Conservation (phyloP, 129 eudicot species). For the Saposhnikovia divaricata region DNA sequence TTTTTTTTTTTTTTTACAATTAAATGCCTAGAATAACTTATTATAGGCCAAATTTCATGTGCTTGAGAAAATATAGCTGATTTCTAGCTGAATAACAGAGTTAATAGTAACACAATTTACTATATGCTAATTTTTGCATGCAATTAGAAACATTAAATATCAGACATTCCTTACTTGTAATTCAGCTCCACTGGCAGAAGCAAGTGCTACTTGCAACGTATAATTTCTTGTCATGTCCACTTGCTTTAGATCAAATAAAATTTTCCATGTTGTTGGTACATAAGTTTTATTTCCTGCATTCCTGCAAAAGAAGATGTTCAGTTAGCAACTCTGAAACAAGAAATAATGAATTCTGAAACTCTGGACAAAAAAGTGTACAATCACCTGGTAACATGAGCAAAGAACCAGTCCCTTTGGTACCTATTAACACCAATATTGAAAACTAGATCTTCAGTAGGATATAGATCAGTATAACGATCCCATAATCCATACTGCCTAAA, state of each 20-base stretch:
- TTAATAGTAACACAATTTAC: neutral
- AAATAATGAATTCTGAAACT: neutral
- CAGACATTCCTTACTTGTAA: conserved; percentile 29
- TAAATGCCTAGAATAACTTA: neutral
- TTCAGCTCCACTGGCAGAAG: conserved; percentile 36
- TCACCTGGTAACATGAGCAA: no score
- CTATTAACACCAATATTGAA: conserved; percentile 28
- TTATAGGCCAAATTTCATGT: no score
- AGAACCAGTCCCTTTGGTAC: conserved; percentile 27
- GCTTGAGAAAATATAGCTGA: no score
- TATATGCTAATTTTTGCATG: neutral
- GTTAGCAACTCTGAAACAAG: neutral
- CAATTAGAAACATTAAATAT: neutral
- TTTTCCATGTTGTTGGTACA: conserved; percentile 44
- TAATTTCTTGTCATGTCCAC: conserved; percentile 21
- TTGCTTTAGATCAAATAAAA: conserved; percentile 18
- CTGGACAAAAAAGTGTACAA: neutral
- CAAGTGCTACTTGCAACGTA: conserved; percentile 41
- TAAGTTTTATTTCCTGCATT: conserved; percentile 7
- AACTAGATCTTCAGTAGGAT: conserved; percentile 36
- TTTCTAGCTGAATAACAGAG: no score
- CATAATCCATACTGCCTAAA: conserved; percentile 52
- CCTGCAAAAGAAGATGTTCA: conserved; percentile 15
- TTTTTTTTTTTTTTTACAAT: no score
- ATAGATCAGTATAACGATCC: conserved; percentile 32